Base-by-base conservation (phyloP, 208 protist genomes). In the Crithidia sp. region DNA sequence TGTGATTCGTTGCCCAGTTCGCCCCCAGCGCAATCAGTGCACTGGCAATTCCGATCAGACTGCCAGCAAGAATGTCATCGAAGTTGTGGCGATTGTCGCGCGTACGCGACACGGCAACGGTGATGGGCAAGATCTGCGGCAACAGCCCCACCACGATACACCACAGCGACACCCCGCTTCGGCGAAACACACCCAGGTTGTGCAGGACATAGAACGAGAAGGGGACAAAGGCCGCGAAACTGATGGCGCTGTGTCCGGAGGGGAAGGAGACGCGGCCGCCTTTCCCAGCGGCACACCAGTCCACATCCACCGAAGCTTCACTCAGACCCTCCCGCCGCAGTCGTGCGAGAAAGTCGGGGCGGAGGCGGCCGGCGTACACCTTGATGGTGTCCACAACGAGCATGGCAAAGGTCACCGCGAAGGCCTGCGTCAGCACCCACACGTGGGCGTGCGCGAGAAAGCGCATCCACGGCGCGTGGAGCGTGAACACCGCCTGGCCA, bases 221-320 rank as follows among this genome's bases (percentile, higher is more conserved):
- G 8, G 89, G 74, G 19, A 82, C 76, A 60, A 86, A 87, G 47
- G 87, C 79, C 7, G 89, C 65, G 67, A 98, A 98, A 43, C 78
- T 81, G n/a, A 90, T 83, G 28, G 85, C 87, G 41, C 84, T 90
- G 81, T 98, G 96, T 4, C 96, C 96, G 2, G 85, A 93, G 7
- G 96, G 96, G 53, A 98, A 98, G 2, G 89, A 96, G 0, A 93
- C 72, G 28, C 90, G 90, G 5, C 86, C 86, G 6, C 85, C 83
- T 16, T 75, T 71, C 39, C 83, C 80, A 13, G 79, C 92, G 2
- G 28, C 50, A 62, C 75, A 74, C 47, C 39, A 79, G 57, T 77
- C 71, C 16, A 77, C 64, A 1, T 39, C 73, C 5, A 53, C 37
- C 57, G 64, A 68, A 5, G 4, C 8, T 4, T 37, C 56, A 0